Conservation (phyloP, 208 protist genomes). For the Acanthamoeba royreba region DNA sequence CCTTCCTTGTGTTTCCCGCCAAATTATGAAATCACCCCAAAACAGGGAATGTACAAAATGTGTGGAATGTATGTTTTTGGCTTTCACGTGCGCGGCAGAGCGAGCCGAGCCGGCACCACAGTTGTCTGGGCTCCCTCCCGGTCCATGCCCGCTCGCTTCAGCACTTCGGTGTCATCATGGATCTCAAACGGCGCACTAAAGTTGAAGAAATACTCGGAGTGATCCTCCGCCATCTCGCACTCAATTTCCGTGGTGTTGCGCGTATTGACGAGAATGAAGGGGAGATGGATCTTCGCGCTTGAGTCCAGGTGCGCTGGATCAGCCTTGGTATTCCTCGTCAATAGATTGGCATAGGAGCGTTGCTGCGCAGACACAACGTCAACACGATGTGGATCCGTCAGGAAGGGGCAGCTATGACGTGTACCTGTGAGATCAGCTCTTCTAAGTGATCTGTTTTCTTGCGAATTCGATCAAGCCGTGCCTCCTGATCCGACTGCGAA, state of each 20-base stretch:
- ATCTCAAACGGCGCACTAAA: conserved; percentile 82
- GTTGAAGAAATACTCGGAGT: conserved; percentile 81
- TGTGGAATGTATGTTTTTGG: no score
- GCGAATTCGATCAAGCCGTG: not conserved
- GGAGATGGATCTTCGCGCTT: conserved; percentile 64
- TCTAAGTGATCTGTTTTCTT: conserved; percentile 48
- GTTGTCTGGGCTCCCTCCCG: not conserved
- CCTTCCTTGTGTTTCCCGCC: no score
- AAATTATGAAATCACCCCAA: no score
- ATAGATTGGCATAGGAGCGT: conserved; percentile 44
- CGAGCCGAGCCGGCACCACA: not conserved
- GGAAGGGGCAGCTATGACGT: not conserved
- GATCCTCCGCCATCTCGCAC: conserved; percentile 79
- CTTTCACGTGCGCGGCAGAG: no score
- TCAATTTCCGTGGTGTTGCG: conserved; percentile 76
- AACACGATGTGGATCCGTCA: not conserved
- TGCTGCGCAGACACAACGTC: not conserved
- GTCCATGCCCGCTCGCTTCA: conserved; percentile 53
- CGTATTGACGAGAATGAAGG: conserved; percentile 83
- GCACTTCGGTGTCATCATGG: conserved; percentile 80
- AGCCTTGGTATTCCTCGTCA: conserved; percentile 52
- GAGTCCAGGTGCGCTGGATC: not conserved
- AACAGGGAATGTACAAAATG: no score
- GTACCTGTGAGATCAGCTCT: conserved; percentile 35
- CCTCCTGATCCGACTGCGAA: conserved; percentile 13